Evolutionary conservation across 2,329 filamentous ascomycete species (phyloP).

Genomic region (Pezicula radicicola): DNA sequence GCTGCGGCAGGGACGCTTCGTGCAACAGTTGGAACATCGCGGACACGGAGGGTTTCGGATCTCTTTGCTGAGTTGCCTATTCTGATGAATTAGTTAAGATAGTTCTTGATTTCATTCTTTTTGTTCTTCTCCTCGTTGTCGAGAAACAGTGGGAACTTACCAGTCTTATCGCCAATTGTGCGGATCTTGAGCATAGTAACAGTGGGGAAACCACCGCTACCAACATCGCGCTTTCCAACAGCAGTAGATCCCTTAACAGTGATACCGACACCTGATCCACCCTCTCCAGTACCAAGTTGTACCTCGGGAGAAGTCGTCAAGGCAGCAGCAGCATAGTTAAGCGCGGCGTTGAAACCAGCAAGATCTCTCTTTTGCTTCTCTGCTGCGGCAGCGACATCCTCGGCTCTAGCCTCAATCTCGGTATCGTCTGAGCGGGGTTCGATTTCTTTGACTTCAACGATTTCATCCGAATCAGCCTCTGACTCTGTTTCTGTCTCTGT

Average conservation of each 20-base stretch:
- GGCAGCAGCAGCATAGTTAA: slow-evolving; percentile 43
- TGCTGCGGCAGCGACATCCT: slow-evolving; percentile 24
- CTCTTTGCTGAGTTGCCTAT: neutral
- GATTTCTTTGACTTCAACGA: slow-evolving; percentile 1
- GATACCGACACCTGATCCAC: slow-evolving; percentile 34
- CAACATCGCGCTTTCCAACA: slow-evolving; percentile 2
- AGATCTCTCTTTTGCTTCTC: slow-evolving; percentile 46
- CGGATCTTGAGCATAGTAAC: slow-evolving; percentile 3
- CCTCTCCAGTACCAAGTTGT: slow-evolving; percentile 42
- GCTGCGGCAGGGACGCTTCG: neutral
- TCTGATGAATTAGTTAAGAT: neutral
- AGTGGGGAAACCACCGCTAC: neutral
- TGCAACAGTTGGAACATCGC: neutral
- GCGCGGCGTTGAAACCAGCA: slow-evolving; percentile 43
- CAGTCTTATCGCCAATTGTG: neutral
- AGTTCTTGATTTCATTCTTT: neutral
- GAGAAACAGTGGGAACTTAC: no score
- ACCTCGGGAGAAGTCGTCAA: slow-evolving; percentile 44
- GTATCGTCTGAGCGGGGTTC: slow-evolving; percentile 6
- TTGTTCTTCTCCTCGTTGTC: neutral
- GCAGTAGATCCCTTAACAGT: slow-evolving; percentile 9
- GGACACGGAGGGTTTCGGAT: neutral
- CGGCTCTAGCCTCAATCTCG: slow-evolving; percentile 2
- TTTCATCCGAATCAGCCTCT: neutral
- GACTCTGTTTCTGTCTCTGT: slow-evolving; percentile 10